A percentile compares a stretch with the other conserved stretches of the same genome.
phyloP scores from a whole-genome alignment of 495 filamentous ascomycete genomes.

The Aspergillus baeticus region DNA sequence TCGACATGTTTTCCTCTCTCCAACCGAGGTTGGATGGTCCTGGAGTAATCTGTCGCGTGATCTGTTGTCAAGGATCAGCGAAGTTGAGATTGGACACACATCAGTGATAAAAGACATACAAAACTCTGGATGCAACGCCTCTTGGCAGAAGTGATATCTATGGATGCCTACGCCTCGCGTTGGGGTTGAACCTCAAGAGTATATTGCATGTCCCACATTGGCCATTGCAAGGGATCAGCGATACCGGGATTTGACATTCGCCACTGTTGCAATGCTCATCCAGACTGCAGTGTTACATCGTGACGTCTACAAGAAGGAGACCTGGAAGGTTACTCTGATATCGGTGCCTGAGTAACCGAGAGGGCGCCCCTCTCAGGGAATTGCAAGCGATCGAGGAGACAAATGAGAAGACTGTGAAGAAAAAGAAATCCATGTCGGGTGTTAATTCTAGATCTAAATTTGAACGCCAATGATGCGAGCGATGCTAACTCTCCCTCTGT shows the following conservation, averaged over 20 bases:
- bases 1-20: not conserved
- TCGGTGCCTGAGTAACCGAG: conserved; percentile 6
- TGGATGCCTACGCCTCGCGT: too few relatives aligned
- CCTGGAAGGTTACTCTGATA: conserved; percentile 6
- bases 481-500: conserved; percentile 5
- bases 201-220: conserved; percentile 10
- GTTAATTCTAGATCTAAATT: conserved; percentile 25
- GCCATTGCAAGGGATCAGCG: not conserved
- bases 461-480: conserved; percentile 35
- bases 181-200: too few relatives aligned
- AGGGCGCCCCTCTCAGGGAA: not conserved
- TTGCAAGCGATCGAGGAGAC: conserved; percentile 1
- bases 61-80: too few relatives aligned
- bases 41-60: not conserved
- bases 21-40: not conserved
- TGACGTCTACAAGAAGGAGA: conserved; percentile 1
- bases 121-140: too few relatives aligned
- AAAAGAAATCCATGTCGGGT: conserved; percentile 12
- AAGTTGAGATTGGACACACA: too few relatives aligned
- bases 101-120: too few relatives aligned
- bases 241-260: not conserved
- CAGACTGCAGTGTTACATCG: conserved; percentile 8
- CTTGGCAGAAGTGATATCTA: too few relatives aligned
- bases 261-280: conserved; percentile 26
- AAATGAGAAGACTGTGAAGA: conserved; percentile 1